Percentiles rank a stretch among this genome's conserved stretches.
Conservation (phyloP, 169 alveolate species). For the Cystoisospora suis region DNA sequence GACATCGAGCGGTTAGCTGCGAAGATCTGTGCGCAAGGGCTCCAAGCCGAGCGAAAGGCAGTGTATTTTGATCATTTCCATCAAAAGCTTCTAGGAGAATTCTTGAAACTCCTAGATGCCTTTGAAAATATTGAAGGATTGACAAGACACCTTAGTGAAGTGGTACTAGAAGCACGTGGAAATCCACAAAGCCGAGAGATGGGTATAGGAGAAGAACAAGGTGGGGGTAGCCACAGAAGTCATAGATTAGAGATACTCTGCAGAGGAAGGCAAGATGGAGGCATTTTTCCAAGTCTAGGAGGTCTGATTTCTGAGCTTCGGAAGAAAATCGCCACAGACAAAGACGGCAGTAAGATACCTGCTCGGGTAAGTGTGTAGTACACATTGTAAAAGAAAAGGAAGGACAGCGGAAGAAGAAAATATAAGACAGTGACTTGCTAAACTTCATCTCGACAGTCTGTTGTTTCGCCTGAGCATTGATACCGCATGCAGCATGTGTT, state of each 20-base stretch:
- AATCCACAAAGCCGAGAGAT: neutral
- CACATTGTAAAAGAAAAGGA: neutral
- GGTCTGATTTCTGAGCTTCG: neutral
- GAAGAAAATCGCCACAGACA: neutral
- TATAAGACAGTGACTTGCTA: too few species aligned
- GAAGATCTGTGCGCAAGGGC: conserved; percentile 81
- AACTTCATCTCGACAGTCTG: too few species aligned
- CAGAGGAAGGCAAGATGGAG: neutral
- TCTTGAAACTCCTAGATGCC: conserved; percentile 35
- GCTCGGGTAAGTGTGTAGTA: conserved; percentile 5
- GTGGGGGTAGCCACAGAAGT: neutral
- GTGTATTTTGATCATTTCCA: conserved; percentile 72
- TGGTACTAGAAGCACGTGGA: neutral
- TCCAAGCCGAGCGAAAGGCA: conserved; percentile 85
- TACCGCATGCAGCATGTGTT: too few species aligned
- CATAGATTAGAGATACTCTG: neutral
- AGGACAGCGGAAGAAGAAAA: neutral
- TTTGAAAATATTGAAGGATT: conserved; percentile 14
- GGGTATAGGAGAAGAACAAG: neutral
- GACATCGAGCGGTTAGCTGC: conserved; percentile 84
- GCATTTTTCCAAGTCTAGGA: neutral
- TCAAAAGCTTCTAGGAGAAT: conserved; percentile 38
- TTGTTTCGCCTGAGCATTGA: too few species aligned
- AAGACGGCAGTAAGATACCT: neutral
- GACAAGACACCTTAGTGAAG: neutral